These are phyloP conservation scores for Thielaviopsis euricoi DNA, from an alignment of 2,329 filamentous ascomycete genomes.

Conservation along the genomic window DNA sequence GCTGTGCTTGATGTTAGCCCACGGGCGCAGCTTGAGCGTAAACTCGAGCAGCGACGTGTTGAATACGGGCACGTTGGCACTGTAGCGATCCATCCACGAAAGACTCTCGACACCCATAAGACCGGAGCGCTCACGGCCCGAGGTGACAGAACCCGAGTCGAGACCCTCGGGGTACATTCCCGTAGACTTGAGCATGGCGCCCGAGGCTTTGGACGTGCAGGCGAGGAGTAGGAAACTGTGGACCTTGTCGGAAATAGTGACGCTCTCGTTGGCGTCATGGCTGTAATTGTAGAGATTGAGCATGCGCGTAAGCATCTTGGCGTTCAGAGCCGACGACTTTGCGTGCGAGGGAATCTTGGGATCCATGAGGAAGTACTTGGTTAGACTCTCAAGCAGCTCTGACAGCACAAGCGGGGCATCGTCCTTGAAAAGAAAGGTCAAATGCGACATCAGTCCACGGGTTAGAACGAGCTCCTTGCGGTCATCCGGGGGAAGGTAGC, in stretches of 20 bases:
- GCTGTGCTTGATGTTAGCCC: conserved; percentile 64
- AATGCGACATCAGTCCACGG: conserved; percentile 64
- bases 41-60: conserved; percentile 71
- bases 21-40: conserved; percentile 62
- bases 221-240: conserved; percentile 61
- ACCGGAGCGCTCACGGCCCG: conserved; percentile 24
- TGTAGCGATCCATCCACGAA: conserved; percentile 52
- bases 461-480: conserved; percentile 71
- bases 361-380: conserved; percentile 57
- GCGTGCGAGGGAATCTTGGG: conserved; percentile 52
- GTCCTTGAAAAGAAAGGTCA: conserved; percentile 62
- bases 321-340: conserved; percentile 63
- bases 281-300: conserved; percentile 53
- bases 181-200: conserved; percentile 57
- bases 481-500: conserved; percentile 57
- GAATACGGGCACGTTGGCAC: conserved; percentile 51
- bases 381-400: conserved; percentile 58
- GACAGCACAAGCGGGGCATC: conserved; percentile 61
- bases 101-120: conserved; percentile 49
- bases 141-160: conserved; percentile 29
- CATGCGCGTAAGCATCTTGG: conserved; percentile 55
- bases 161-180: conserved; percentile 74
- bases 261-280: conserved; percentile 27
- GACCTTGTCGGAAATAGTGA: conserved; percentile 46
- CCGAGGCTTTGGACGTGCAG: conserved; percentile 58